Evolutionary conservation across 2,329 filamentous ascomycete genomes (phyloP).

Genomic region (Diplodia intermedia): DNA sequence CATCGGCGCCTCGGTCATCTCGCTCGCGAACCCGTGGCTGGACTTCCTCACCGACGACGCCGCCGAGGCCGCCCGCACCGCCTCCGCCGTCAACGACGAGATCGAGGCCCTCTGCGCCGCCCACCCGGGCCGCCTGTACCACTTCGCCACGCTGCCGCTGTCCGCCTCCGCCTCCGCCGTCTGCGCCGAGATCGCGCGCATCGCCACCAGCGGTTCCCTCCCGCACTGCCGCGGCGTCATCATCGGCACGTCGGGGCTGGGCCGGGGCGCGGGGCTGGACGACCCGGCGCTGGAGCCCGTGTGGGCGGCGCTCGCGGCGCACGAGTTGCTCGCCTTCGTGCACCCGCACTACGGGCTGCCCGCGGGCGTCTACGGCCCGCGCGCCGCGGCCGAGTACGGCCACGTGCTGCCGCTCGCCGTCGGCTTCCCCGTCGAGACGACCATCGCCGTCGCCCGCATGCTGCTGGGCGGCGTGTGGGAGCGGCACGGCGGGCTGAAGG

Average conservation of each 20-base stretch:
- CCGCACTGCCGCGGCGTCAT: constrained; percentile 83
- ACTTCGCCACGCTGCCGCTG: constrained; percentile 82
- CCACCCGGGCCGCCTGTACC: constrained; percentile 74
- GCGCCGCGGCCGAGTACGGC: constrained; percentile 75
- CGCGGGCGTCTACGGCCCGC: constrained; percentile 76
- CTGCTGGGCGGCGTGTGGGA: constrained; percentile 87
- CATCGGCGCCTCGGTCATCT: constrained; percentile 84
- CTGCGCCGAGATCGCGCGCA: constrained; percentile 68
- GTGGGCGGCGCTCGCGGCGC: constrained; percentile 71
- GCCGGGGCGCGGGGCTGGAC: constrained; percentile 74
- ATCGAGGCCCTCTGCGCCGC: constrained; percentile 74
- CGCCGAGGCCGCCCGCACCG: constrained; percentile 63
- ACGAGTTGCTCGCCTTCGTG: constrained; percentile 74
- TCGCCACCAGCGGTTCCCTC: constrained; percentile 57
- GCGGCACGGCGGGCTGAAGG: constrained; percentile 69
- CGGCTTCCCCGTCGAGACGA: constrained; percentile 91
- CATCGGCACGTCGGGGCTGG: constrained; percentile 82
- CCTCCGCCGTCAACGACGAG: constrained; percentile 75
- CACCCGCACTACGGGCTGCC: constrained; percentile 94
- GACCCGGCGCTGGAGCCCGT: constrained; percentile 76
- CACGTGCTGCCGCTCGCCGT: constrained; percentile 86
- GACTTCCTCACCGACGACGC: constrained; percentile 74
- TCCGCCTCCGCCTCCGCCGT: constrained; percentile 69
- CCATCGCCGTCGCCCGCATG: constrained; percentile 87
- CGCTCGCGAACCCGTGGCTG: constrained; percentile 91